Evolutionary conservation across 176 grass and related monocot species (phyloP).

Genomic region (Saccharum spontaneum): DNA sequence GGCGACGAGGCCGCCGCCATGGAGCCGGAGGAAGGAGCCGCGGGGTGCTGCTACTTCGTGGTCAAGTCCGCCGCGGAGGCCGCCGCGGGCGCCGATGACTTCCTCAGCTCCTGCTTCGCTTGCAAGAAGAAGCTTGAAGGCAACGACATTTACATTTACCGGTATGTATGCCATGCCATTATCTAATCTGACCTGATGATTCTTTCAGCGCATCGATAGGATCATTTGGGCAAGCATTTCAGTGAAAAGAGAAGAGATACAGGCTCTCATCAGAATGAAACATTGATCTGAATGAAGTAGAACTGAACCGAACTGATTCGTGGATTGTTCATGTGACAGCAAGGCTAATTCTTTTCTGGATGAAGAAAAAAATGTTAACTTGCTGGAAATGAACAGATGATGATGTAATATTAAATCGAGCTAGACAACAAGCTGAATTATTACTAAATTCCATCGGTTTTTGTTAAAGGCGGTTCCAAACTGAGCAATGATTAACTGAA

Average conservation of each 20-base stretch:
- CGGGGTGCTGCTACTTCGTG: slow-evolving; percentile 40
- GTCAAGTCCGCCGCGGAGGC: slow-evolving; percentile 35
- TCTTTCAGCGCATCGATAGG: not conserved
- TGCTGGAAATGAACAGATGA: not conserved
- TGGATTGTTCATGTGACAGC: slow-evolving; percentile 2
- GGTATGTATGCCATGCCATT: slow-evolving; percentile 35
- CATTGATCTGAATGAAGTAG: not conserved
- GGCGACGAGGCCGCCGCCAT: slow-evolving; percentile 15
- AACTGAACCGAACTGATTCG: not conserved
- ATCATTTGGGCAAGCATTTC: slow-evolving; percentile 13
- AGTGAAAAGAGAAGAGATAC: not conserved
- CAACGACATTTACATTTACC: slow-evolving; percentile 91
- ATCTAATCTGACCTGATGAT: not conserved
- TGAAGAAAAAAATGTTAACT: not conserved
- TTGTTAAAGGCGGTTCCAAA: not conserved
- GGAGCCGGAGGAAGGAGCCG: slow-evolving; percentile 29
- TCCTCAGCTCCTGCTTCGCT: slow-evolving; percentile 75
- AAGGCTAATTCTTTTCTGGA: not conserved
- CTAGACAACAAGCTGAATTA: not conserved
- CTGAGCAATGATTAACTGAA: not conserved
- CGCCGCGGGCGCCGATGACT: slow-evolving; percentile 18
- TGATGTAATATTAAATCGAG: not conserved
- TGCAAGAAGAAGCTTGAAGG: slow-evolving; percentile 80
- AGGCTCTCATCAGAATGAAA: not conserved
- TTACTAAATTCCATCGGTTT: not conserved